Evolutionary conservation across 768 basidiomycete genomes (phyloP).

Genomic region (Lactarius hengduanensis): DNA sequence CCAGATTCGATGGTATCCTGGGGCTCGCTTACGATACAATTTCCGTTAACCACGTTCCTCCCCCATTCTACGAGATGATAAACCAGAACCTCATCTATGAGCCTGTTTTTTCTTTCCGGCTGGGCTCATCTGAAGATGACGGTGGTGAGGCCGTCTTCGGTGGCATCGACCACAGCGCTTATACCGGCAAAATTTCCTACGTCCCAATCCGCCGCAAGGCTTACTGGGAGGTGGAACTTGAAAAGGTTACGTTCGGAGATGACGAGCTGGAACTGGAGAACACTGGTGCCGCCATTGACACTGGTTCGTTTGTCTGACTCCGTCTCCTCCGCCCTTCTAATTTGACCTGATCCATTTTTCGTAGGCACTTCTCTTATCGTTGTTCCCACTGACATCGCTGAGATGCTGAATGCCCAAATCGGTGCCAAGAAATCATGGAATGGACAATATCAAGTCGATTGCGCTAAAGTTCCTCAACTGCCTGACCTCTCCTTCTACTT

Average conservation of each 20-base stretch:
- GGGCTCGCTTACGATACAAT: slow-evolving; percentile 96
- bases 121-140: slow-evolving; percentile 83
- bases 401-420: slow-evolving; percentile 95
- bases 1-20: slow-evolving; percentile 91
- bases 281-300: slow-evolving; percentile 92
- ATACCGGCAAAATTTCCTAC: slow-evolving; percentile 77
- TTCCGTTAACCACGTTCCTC: slow-evolving; percentile 86
- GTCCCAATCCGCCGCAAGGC: slow-evolving; percentile 93
- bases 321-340: not conserved
- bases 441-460: slow-evolving; percentile 92
- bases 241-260: slow-evolving; percentile 80
- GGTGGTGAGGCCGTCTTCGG: slow-evolving; percentile 92
- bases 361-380: slow-evolving; percentile 92
- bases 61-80: slow-evolving; percentile 95
- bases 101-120: slow-evolving; percentile 91
- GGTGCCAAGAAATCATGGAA: slow-evolving; percentile 95
- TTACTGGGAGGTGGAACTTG: slow-evolving; percentile 97
- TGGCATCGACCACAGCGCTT: slow-evolving; percentile 76
- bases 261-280: slow-evolving; percentile 88
- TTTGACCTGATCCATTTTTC: not conserved
- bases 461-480: slow-evolving; percentile 76
- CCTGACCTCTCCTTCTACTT: slow-evolving; percentile 87
- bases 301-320: slow-evolving; percentile 47
- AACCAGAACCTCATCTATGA: slow-evolving; percentile 75
- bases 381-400: slow-evolving; percentile 90